Conservation (phyloP, 495 filamentous ascomycete genomes). For the Penicillium dipodomyicola region DNA sequence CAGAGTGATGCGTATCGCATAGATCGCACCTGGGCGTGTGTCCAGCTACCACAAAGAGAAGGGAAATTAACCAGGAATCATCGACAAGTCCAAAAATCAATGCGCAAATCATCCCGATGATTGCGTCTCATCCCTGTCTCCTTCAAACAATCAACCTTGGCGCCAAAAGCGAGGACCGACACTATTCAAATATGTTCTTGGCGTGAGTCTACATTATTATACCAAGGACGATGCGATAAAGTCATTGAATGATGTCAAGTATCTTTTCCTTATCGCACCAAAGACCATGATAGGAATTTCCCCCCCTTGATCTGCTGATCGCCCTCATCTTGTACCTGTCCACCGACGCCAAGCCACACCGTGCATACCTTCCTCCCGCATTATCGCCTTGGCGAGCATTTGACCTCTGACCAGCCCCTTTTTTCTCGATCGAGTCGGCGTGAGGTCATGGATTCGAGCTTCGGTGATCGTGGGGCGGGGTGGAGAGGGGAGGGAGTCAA, state of each 20-base stretch:
- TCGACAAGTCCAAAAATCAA: conserved; percentile 6
- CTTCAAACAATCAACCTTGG: conserved; percentile 23
- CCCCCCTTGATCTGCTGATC: conserved; percentile 19
- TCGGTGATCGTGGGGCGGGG: conserved; percentile 16
- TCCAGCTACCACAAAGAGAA: neutral
- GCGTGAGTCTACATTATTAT: neutral
- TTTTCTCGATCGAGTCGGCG: conserved; percentile 12
- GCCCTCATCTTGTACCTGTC: conserved; percentile 11
- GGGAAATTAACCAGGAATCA: neutral
- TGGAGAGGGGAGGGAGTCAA: conserved; percentile 15
- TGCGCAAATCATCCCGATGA: conserved; percentile 2
- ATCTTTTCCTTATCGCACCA: neutral
- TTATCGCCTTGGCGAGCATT: conserved; percentile 33
- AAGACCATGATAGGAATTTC: neutral
- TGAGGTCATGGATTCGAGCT: neutral
- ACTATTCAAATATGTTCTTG: conserved; percentile 4
- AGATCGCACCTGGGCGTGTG: neutral
- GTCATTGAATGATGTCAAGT: conserved; percentile 11
- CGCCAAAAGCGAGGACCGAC: conserved; percentile 2
- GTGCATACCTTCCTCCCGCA: conserved; percentile 34
- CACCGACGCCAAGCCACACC: conserved; percentile 33
- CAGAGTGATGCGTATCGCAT: neutral
- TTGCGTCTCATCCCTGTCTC: conserved; percentile 7
- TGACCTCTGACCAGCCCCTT: conserved; percentile 8
- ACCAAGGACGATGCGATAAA: neutral